These are phyloP conservation scores for Porpolomopsis calyptriformis DNA, from an alignment of 768 basidiomycete species.

Conservation along the genomic window DNA sequence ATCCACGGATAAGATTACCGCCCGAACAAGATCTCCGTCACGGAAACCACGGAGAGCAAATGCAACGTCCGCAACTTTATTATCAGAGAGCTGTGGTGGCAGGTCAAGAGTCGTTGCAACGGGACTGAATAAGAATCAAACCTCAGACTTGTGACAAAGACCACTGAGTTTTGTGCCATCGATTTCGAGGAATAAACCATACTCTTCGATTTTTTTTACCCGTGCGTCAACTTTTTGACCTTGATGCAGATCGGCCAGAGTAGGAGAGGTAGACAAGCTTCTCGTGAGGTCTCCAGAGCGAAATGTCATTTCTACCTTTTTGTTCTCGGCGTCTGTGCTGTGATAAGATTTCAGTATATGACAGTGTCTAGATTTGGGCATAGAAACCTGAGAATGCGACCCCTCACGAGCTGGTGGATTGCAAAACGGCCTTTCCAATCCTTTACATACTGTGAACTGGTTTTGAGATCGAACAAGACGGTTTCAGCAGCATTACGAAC, in stretches of 20 bases:
- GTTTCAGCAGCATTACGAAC: slow-evolving; percentile 26
- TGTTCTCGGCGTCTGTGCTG: slow-evolving; percentile 61
- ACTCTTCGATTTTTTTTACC: slow-evolving; percentile 76
- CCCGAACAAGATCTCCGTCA: slow-evolving; percentile 80
- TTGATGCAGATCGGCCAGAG: slow-evolving; percentile 49
- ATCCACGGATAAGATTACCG: slow-evolving; percentile 43
- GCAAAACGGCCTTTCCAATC: slow-evolving; percentile 86
- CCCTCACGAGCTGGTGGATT: slow-evolving; percentile 75
- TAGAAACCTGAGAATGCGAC: slow-evolving; percentile 68
- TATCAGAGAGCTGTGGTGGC: slow-evolving; percentile 68
- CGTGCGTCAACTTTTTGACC: slow-evolving; percentile 75
- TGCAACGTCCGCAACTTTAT: slow-evolving; percentile 66
- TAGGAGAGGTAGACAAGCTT: slow-evolving; percentile 25
- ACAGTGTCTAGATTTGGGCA: neutral
- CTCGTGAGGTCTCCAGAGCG: slow-evolving; percentile 50
- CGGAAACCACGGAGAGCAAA: slow-evolving; percentile 74
- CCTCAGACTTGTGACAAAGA: slow-evolving; percentile 91
- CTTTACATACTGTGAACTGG: slow-evolving; percentile 67
- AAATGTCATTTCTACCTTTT: slow-evolving; percentile 87
- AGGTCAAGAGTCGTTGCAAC: neutral
- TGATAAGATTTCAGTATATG: neutral
- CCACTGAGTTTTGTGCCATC: slow-evolving; percentile 78
- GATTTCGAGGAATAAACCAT: slow-evolving; percentile 88
- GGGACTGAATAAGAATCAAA: slow-evolving; percentile 19
- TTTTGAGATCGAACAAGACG: neutral